phyloP scores from a whole-genome alignment of 352 stramenopile genomes.

The Globisporangium canariense region DNA sequence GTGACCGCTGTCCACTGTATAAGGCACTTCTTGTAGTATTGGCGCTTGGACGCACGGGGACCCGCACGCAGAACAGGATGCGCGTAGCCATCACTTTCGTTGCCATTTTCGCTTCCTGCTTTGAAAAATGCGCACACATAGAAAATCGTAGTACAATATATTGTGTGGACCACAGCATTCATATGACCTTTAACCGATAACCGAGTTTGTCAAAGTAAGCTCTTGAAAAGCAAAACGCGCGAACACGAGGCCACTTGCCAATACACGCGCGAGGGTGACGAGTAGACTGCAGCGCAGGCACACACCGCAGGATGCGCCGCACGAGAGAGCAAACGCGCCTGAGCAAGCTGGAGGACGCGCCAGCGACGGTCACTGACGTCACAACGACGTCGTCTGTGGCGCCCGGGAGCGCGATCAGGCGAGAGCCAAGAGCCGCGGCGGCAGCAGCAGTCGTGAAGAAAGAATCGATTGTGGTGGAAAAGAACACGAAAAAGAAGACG shows the following conservation, averaged over 20 bases:
- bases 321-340: slow-evolving; percentile 14
- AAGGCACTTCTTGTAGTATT: too few species aligned
- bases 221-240: not conserved
- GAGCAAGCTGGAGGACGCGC: slow-evolving; percentile 8
- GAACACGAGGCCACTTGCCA: too few species aligned
- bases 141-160: too few species aligned
- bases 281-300: too few species aligned
- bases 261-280: not conserved
- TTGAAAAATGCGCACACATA: not conserved
- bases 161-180: too few species aligned
- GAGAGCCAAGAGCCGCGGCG: slow-evolving; percentile 14
- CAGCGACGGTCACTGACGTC: not conserved
- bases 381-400: not conserved
- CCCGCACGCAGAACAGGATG: not conserved
- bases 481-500: not conserved
- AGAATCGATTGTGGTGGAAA: not conserved
- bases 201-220: too few species aligned
- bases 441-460: slow-evolving; percentile 13
- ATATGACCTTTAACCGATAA: too few species aligned
- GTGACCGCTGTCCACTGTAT: not conserved
- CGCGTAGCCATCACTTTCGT: not conserved
- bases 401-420: not conserved
- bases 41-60: not conserved
- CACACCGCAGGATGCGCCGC: slow-evolving; percentile 7
- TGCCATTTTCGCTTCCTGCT: slow-evolving; percentile 1